These are phyloP conservation scores for Escovopsis weberi DNA, from an alignment of 2,329 filamentous ascomycete species.

Conservation along the genomic window DNA sequence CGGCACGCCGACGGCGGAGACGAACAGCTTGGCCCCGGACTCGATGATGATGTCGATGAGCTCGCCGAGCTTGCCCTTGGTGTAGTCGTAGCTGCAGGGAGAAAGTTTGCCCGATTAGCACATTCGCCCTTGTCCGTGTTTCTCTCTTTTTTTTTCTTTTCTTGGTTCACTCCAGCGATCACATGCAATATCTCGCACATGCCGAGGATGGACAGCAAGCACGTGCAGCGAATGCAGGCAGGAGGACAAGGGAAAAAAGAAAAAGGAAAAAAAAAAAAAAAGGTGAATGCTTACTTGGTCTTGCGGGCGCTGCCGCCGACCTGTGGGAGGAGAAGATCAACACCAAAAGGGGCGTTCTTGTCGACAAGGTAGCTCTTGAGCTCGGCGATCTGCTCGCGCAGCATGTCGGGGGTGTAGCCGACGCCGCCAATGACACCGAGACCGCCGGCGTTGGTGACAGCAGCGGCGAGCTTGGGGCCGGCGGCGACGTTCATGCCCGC, in stretches of 20 bases:
- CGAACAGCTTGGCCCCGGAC: conserved; percentile 81
- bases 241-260: background rate
- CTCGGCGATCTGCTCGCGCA: conserved; percentile 86
- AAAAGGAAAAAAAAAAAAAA: background rate
- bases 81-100: conserved; percentile 81
- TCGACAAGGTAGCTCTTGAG: conserved; percentile 77
- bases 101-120: too few species aligned
- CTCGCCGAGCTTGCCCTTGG: conserved; percentile 92
- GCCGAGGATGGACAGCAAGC: background rate
- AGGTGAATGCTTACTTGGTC: conserved; percentile 50
- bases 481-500: conserved; percentile 99
- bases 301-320: conserved; percentile 89
- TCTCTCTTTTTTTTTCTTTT: background rate
- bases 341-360: conserved; percentile 90
- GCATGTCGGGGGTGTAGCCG: conserved; percentile 94
- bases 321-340: conserved; percentile 86
- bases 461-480: conserved; percentile 87
- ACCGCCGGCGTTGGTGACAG: conserved; percentile 92
- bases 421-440: conserved; percentile 93
- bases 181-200: background rate
- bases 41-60: conserved; percentile 88
- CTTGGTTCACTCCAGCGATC: too few species aligned
- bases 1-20: conserved; percentile 89
- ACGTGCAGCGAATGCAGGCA: too few species aligned
- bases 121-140: background rate